A percentile compares a stretch with the other conserved stretches of the same genome.
These are phyloP conservation scores for Fusarium newnesense DNA, from an alignment of 2,329 filamentous ascomycete species.

Conservation along the genomic window DNA sequence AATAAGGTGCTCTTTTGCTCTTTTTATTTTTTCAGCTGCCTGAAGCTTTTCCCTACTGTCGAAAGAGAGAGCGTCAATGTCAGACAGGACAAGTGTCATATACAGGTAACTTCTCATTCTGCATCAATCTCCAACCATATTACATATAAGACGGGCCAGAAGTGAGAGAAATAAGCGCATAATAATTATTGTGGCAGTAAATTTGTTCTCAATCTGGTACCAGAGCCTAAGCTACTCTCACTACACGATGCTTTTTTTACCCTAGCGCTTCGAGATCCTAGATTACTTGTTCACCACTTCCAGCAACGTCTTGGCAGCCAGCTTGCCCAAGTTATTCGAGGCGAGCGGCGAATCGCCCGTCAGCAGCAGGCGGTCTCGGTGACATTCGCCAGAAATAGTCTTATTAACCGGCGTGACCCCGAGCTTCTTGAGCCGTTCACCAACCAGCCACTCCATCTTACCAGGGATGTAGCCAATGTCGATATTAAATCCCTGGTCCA, in stretches of 20 bases:
- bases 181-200: fast-evolving
- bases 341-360: neutral
- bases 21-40: too few species aligned
- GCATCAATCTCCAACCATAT: fast-evolving
- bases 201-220: neutral
- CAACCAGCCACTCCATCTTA: constrained; percentile 7
- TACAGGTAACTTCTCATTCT: neutral
- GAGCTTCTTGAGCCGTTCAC: neutral
- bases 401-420: neutral
- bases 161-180: too few species aligned
- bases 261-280: fast-evolving
- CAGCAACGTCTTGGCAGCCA: neutral
- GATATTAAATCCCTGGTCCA: neutral
- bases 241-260: fast-evolving
- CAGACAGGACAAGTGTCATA: neutral
- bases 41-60: too few species aligned
- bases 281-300: neutral
- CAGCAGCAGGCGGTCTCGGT: neutral
- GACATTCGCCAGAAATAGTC: neutral
- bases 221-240: fast-evolving
- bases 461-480: constrained; percentile 8
- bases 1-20: too few species aligned
- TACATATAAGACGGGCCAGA: fast-evolving
- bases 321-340: neutral
- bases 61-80: too few species aligned